Evolutionary conservation across 257 asterid genomes (phyloP).

Genomic region (Scutellaria galericulata): DNA sequence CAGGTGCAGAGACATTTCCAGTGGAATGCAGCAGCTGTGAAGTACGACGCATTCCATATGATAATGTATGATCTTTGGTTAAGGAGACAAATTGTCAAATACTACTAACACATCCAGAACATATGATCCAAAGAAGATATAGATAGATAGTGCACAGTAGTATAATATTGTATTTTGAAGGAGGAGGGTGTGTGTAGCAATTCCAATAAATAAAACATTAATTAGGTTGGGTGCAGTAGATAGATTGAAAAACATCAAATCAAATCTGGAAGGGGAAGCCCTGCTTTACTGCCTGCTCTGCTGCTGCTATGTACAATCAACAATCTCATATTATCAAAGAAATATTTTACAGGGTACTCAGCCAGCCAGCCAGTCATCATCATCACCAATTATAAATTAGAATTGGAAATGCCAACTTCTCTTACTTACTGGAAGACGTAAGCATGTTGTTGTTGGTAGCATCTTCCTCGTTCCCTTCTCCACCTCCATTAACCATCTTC

Average conservation of each 20-base stretch:
- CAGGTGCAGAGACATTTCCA: conserved; percentile 40
- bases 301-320: conserved; percentile 41
- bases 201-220: too few species aligned
- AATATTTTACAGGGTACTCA: conserved; percentile 24
- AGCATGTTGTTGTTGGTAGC: conserved; percentile 42
- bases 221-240: too few species aligned
- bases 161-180: too few species aligned
- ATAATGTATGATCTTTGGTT: conserved; percentile 38
- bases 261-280: too few species aligned
- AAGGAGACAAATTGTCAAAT: conserved; percentile 30
- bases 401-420: conserved; percentile 1
- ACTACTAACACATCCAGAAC: not conserved
- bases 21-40: conserved; percentile 37
- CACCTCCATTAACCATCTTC: conserved; percentile 48
- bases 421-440: conserved; percentile 45
- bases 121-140: too few species aligned
- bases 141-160: too few species aligned
- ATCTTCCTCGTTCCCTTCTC: conserved; percentile 55
- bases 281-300: not conserved
- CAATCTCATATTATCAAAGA: conserved; percentile 6
- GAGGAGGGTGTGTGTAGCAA: too few species aligned
- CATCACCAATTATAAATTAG: conserved; percentile 28
- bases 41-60: conserved; percentile 41
- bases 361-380: not conserved
- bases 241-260: too few species aligned